Base-by-base conservation (phyloP, 1,284 basidiomycete genomes). In the Rhodotorula glutinis region DNA sequence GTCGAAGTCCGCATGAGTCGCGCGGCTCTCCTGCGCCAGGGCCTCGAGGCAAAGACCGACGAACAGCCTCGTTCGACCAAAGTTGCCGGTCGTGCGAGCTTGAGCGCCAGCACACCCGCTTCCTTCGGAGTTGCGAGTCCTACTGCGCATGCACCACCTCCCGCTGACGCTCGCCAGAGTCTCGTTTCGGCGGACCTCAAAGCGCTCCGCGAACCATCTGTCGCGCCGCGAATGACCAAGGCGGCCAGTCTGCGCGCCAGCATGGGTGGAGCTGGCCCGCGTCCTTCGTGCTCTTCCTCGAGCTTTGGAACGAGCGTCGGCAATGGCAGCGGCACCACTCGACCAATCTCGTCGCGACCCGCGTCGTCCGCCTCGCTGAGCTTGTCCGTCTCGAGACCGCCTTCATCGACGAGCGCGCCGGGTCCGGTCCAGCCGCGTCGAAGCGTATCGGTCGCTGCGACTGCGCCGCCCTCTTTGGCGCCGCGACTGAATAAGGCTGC, bases 191-290 rank as follows among this genome's bases (percentile, higher is more conserved):
- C 47, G 29, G 41, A 51, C 25, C 53, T 62, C 51, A 58, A 58
- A 33, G 27, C 29, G 16, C 52, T 57, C 19, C 52, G 62, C 23
- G 64, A 63, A 33, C 61, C 90, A 0, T 81, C 81, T 2, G 82
- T 90, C 19, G 80, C 82, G 13, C 89, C 89, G 4, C 82, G 87
- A 51, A 76, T 84, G 70, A 91, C 90, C 73, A 86, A 82, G 76
- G 88, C 87, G 71, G 87, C 89, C 16, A 82, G 83, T 13, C 74
- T 91, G 72, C 81, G 89, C 46, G 82, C 81, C 55, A 85, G 87
- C 3, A 69, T 4, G 30, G 30, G n/a, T 7, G 33, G 33, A 5
- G n/a, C 29, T 13, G 38, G 25, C 46, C n/a, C 46, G n/a, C 55
- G 43, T 17, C 25, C 43, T 8, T 17, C 21, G 27, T n/a, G 16